Base-by-base conservation (phyloP, 2,329 filamentous ascomycete genomes). In the Fusarium burgessii region DNA sequence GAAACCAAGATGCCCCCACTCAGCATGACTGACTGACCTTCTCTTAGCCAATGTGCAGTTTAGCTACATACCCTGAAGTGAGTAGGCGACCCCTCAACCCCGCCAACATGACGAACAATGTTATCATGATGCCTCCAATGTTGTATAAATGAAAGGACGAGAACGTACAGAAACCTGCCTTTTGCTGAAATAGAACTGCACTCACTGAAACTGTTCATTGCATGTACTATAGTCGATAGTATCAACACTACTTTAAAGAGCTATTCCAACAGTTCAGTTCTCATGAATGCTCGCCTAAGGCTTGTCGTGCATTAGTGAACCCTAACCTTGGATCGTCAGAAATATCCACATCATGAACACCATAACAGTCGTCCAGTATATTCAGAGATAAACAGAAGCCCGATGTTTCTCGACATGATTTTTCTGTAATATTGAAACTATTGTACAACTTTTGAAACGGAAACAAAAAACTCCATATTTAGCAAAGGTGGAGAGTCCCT, bases 401-500 rank as follows among this genome's bases (percentile, higher is more conserved):
- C 33, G 27, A 40, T 32, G n/a, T 63, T 25, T 66, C 55, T 68
- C 68, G 57, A 69, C 68, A 68, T 73, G 58, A 74, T 71, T 61
- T 68, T 75, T 74, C 54, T 70, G 43, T 62, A 25, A 55, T n/a
- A 20, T 45, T 52, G 56, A 52, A 66, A 65, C 74, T 77, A 77
- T 77, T 36, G 64, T 77, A 77, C 75, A 77, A 27, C 63, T 60
- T 61, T 54, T 60, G 40, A 54, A 59, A 65, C 32, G 23, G 17
- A 51, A 40, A 57, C 20, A 58, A n/a, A 58, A 35, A 63, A 69
- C 63, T 58, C 62, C 43, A 46, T 51, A 29, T 73, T 47, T 49
- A 54, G 47, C 47, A 62, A 67, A 68, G 38, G 62, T 71, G 65
- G 73, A 74, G 66, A 70, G 62, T 59, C 61, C 63, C 64, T 58